A percentile compares a stretch with the other conserved stretches of the same genome.
Conservation (phyloP, 1,139 yeast species). For the Taphrina pruni region DNA sequence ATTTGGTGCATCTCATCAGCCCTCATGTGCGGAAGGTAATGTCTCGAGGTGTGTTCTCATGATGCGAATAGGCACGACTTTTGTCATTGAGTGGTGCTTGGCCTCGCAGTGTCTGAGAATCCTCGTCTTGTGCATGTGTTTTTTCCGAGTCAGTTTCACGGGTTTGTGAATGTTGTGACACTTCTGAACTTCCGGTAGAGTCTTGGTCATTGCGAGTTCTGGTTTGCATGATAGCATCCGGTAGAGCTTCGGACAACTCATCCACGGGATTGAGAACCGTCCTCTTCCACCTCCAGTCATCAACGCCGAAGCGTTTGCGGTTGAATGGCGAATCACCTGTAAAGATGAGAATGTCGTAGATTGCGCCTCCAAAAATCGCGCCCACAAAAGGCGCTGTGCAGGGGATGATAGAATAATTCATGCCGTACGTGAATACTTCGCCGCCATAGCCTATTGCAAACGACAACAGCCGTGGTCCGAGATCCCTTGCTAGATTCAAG, state of each 20-base stretch:
- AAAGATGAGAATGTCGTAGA: slow-evolving; percentile 58
- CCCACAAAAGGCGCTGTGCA: slow-evolving; percentile 58
- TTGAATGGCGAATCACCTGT: slow-evolving; percentile 55
- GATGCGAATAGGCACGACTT: slow-evolving; percentile 1
- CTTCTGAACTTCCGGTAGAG: slow-evolving; percentile 4
- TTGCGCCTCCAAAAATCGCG: slow-evolving; percentile 55
- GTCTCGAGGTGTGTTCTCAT: neutral
- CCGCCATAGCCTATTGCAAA: slow-evolving; percentile 58
- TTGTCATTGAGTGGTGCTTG: neutral
- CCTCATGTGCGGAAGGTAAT: neutral
- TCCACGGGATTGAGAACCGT: slow-evolving; percentile 22
- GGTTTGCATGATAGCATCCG: slow-evolving; percentile 25
- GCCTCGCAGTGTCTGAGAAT: neutral
- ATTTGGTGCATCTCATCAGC: neutral
- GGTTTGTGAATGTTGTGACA: neutral
- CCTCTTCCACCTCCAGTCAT: slow-evolving; percentile 36
- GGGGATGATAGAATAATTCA: slow-evolving; percentile 61
- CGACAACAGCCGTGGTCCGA: slow-evolving; percentile 60
- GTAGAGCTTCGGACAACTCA: slow-evolving; percentile 28
- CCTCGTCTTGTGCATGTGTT: slow-evolving; percentile 5
- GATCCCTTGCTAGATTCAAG: slow-evolving; percentile 60
- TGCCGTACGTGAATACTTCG: slow-evolving; percentile 55
- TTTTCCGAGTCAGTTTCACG: slow-evolving; percentile 10
- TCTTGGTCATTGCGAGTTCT: slow-evolving; percentile 3
- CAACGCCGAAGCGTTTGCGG: slow-evolving; percentile 32